Percentiles rank a stretch among this genome's conserved stretches.
Conservation (phyloP, 768 basidiomycete species). For the Guyanaporus albipodus region DNA sequence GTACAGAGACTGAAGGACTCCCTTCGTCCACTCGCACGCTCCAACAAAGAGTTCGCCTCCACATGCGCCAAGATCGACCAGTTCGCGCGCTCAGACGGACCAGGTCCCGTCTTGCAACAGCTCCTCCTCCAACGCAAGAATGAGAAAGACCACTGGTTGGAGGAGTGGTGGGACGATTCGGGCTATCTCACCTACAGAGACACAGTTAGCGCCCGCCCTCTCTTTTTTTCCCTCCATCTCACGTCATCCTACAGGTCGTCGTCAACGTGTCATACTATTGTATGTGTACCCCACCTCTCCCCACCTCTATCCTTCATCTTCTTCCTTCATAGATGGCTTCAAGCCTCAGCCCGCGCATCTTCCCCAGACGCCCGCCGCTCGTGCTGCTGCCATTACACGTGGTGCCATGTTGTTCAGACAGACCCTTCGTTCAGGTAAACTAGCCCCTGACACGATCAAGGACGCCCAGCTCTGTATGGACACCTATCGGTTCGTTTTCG, state of each 20-base stretch:
- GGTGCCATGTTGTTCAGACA: slow-evolving; percentile 73
- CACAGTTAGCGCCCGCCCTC: slow-evolving; percentile 46
- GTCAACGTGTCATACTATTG: slow-evolving; percentile 96
- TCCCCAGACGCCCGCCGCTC: slow-evolving; percentile 51
- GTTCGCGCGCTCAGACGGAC: slow-evolving; percentile 44
- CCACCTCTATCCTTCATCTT: background rate
- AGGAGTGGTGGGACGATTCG: slow-evolving; percentile 91
- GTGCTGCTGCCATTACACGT: slow-evolving; percentile 70
- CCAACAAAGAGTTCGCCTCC: slow-evolving; percentile 51
- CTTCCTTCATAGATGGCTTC: slow-evolving; percentile 64
- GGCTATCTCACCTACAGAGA: slow-evolving; percentile 86
- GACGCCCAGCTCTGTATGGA: slow-evolving; percentile 83
- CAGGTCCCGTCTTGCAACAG: slow-evolving; percentile 56
- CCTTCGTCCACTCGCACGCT: slow-evolving; percentile 69
- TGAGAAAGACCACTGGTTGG: slow-evolving; percentile 75
- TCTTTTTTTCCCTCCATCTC: background rate
- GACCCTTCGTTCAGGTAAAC: slow-evolving; percentile 58
- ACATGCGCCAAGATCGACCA: slow-evolving; percentile 62
- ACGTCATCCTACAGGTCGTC: slow-evolving; percentile 53
- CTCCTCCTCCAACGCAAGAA: slow-evolving; percentile 53
- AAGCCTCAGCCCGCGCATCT: slow-evolving; percentile 60
- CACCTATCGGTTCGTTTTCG: slow-evolving; percentile 62
- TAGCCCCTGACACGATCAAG: slow-evolving; percentile 62
- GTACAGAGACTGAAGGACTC: slow-evolving; percentile 65
- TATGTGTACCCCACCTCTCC: slow-evolving; percentile 28